Percentiles rank a stretch among this genome's conserved stretches.
phyloP scores from a whole-genome alignment of 176 grass and related monocot genomes.

The Dactylis glomerata region DNA sequence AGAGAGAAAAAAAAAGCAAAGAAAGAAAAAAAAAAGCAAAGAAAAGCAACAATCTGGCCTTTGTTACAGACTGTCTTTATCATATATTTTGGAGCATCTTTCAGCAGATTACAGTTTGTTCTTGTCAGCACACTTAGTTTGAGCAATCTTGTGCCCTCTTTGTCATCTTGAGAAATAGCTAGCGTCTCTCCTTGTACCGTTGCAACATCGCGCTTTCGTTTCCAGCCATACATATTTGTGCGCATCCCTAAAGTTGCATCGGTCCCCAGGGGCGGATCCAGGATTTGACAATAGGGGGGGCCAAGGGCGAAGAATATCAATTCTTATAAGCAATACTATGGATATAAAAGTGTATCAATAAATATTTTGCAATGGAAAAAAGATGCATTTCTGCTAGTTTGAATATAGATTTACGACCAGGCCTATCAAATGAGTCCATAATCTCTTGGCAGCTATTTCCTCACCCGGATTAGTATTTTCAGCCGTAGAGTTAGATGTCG shows the following conservation, averaged over 20 bases:
- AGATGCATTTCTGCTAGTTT: no score
- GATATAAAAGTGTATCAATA: no score
- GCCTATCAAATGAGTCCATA: no score
- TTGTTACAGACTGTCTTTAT: not conserved
- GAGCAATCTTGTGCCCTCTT: not conserved
- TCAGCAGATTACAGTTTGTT: not conserved
- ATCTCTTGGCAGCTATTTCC: no score
- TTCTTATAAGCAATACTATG: no score
- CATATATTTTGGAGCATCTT: not conserved
- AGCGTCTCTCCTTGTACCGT: not conserved
- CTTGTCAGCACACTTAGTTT: not conserved
- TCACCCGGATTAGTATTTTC: no score
- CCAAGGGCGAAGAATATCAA: no score
- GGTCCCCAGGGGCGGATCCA: no score
- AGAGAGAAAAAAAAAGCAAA: not conserved
- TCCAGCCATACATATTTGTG: not conserved
- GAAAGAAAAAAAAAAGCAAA: not conserved
- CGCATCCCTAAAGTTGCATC: not conserved
- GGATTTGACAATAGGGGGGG: no score
- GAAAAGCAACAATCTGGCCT: not conserved
- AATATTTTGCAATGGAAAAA: no score
- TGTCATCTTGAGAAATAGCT: not conserved
- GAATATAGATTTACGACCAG: no score
- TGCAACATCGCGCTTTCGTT: not conserved
- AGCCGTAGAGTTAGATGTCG: no score